phyloP scores from a whole-genome alignment of 495 filamentous ascomycete species.

The Neurospora tetrasperma region DNA sequence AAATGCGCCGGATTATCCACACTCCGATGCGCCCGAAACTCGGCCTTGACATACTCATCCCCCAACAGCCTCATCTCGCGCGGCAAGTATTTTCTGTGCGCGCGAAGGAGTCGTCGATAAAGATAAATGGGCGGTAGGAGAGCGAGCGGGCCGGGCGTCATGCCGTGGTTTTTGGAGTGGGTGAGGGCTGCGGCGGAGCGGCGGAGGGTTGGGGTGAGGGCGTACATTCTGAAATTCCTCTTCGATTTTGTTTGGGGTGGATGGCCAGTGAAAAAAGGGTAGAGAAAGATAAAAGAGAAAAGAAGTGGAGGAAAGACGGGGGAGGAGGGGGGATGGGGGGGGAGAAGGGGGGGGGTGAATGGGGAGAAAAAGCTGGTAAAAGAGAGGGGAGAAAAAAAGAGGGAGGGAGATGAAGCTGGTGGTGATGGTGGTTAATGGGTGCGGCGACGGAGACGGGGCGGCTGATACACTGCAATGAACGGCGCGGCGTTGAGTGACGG shows the following conservation, averaged over 20 bases:
- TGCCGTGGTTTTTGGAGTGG: conserved; percentile 12
- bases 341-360: no score
- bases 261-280: no score
- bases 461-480: no score
- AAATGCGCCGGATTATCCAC: conserved; percentile 90
- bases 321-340: no score
- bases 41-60: conserved; percentile 81
- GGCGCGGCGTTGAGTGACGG: neutral
- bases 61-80: conserved; percentile 69
- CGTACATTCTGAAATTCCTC: neutral
- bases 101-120: conserved; percentile 76
- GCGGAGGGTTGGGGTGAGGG: conserved; percentile 1
- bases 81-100: conserved; percentile 70
- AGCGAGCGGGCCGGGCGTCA: conserved; percentile 52
- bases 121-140: conserved; percentile 85
- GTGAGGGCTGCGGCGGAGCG: conserved; percentile 23
- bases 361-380: no score
- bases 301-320: no score
- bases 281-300: no score
- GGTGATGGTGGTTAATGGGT: no score
- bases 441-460: no score
- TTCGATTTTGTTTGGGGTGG: no score
- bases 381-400: no score
- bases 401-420: no score
- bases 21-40: conserved; percentile 72